phyloP scores from a whole-genome alignment of 2,329 filamentous ascomycete genomes.

The Aspergillus aculeatus region DNA sequence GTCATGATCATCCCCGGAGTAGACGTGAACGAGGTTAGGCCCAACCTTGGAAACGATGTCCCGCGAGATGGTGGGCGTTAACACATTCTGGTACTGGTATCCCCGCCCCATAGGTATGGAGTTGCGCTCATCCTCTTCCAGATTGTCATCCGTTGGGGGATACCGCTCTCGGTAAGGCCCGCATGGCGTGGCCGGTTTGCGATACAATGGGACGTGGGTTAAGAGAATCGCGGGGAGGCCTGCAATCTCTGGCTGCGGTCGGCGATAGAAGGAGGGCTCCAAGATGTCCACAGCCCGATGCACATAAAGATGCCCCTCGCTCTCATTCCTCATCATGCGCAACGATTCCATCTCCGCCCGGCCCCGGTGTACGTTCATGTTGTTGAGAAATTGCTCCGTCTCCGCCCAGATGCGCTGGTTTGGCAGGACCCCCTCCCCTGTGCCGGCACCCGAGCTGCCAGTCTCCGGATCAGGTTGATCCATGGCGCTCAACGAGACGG shows the following conservation, averaged over 20 bases:
- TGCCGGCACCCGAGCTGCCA: slow-evolving; percentile 47
- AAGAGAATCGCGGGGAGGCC: slow-evolving; percentile 86
- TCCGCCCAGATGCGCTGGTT: slow-evolving; percentile 69
- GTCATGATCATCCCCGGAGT: slow-evolving; percentile 96
- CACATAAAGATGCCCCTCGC: slow-evolving; percentile 54
- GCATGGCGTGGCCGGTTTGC: slow-evolving; percentile 78
- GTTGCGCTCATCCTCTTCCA: slow-evolving; percentile 66
- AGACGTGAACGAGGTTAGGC: slow-evolving; percentile 74
- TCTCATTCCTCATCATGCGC: slow-evolving; percentile 61
- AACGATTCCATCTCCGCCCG: slow-evolving; percentile 70
- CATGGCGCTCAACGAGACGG: slow-evolving; percentile 79
- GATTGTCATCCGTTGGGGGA: slow-evolving; percentile 65
- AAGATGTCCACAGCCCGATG: slow-evolving; percentile 61
- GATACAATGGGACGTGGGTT: slow-evolving; percentile 86
- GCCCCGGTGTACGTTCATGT: slow-evolving; percentile 63
- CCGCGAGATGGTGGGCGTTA: slow-evolving; percentile 72
- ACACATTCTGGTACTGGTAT: slow-evolving; percentile 96
- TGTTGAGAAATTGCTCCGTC: slow-evolving; percentile 71
- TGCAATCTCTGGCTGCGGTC: slow-evolving; percentile 24
- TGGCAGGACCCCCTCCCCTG: slow-evolving; percentile 52
- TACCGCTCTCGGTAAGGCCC: slow-evolving; percentile 82
- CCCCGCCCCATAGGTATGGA: slow-evolving; percentile 74
- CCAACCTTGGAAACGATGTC: slow-evolving; percentile 75
- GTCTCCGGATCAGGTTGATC: slow-evolving; percentile 54
- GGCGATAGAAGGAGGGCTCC: slow-evolving; percentile 37